Conservation (phyloP, 805 yeast genomes). For the Candida koratica region DNA sequence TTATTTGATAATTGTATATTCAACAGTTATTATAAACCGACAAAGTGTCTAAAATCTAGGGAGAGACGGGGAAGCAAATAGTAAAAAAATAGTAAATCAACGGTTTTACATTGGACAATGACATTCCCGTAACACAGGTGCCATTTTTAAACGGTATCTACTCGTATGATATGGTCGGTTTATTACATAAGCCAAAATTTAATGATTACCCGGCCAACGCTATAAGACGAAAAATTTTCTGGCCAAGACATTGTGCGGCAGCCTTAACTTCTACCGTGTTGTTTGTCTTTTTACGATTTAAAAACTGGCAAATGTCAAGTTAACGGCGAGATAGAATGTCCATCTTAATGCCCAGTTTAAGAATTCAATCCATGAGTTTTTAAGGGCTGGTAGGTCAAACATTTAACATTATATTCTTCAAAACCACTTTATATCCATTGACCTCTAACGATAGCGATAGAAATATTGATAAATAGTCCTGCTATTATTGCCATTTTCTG, state of each 20-base stretch:
- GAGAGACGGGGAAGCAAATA: too few species aligned
- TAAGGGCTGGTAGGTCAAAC: slow-evolving; percentile 51
- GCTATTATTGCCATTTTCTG: slow-evolving; percentile 66
- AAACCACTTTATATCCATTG: slow-evolving; percentile 44
- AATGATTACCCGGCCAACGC: slow-evolving; percentile 3
- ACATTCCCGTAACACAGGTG: too few species aligned
- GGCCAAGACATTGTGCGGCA: slow-evolving; percentile 41
- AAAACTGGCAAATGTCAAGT: slow-evolving; percentile 52
- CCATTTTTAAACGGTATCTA: too few species aligned
- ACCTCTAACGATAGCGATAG: slow-evolving; percentile 57
- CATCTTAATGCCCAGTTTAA: slow-evolving; percentile 42
- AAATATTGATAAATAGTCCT: slow-evolving; percentile 65
- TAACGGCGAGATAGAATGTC: slow-evolving; percentile 45
- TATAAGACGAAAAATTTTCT: slow-evolving; percentile 8
- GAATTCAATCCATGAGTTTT: slow-evolving; percentile 18
- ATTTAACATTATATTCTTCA: slow-evolving; percentile 13
- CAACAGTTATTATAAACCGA: too few species aligned
- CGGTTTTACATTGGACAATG: too few species aligned
- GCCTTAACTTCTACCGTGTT: slow-evolving; percentile 51
- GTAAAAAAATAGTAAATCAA: too few species aligned
- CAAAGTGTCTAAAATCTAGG: too few species aligned
- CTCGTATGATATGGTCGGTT: too few species aligned
- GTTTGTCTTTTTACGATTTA: slow-evolving; percentile 45
- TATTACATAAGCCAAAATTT: not conserved
- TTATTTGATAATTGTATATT: too few species aligned